Percentiles rank a stretch among this genome's conserved stretches.
phyloP scores from a whole-genome alignment of 2,329 filamentous ascomycete species.

The Colletotrichum neosansevieriae region DNA sequence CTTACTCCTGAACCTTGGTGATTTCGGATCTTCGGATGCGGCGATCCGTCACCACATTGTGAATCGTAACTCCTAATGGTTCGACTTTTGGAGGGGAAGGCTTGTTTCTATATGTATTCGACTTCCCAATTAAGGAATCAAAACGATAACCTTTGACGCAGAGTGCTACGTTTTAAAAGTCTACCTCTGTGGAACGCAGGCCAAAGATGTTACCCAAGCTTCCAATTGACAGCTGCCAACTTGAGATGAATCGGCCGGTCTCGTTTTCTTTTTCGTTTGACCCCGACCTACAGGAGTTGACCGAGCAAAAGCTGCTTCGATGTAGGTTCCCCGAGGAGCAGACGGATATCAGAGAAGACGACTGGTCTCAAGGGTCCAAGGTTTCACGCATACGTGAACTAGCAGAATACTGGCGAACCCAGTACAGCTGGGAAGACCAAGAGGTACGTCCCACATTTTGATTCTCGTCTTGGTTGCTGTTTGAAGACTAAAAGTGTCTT shows the following conservation, averaged over 20 bases:
- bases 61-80: not conserved
- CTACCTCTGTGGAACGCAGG: not conserved
- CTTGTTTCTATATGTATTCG: not conserved
- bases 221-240: constrained; percentile 8
- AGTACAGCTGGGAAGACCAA: constrained; percentile 33
- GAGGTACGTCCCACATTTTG: not conserved
- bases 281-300: constrained; percentile 30
- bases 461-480: not conserved
- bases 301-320: constrained; percentile 26
- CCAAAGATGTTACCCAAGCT: constrained; percentile 17
- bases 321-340: constrained; percentile 35
- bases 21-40: not conserved
- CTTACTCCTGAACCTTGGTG: not conserved
- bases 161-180: not conserved
- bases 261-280: constrained; percentile 22
- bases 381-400: constrained; percentile 31
- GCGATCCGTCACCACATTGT: not conserved
- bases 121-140: not conserved
- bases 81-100: no score
- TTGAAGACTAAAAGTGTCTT: not conserved
- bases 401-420: constrained; percentile 34
- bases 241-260: constrained; percentile 17
- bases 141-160: not conserved
- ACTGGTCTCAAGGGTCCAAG: constrained; percentile 41
- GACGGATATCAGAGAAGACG: constrained; percentile 23